Percentiles rank a stretch among this genome's conserved stretches.
Evolutionary conservation across 768 basidiomycete species (phyloP).

Genomic region (Tricholoma sp.): DNA sequence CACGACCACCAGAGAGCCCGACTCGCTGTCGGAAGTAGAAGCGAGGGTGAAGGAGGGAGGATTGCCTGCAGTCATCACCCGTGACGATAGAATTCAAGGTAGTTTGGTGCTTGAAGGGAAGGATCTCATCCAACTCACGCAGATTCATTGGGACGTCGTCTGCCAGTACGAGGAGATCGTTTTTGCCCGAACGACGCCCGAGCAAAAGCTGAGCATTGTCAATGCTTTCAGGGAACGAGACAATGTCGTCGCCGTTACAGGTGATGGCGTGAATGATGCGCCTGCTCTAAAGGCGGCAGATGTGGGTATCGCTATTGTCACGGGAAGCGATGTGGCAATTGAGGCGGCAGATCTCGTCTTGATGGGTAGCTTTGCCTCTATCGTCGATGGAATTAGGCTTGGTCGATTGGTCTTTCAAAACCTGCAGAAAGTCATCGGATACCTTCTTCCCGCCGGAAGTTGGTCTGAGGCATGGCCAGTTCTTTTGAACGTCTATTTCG

Average conservation of each 20-base stretch:
- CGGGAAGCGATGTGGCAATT: conserved; percentile 39
- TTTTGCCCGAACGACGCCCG: conserved; percentile 51
- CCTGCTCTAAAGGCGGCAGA: conserved; percentile 49
- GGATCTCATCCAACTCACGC: conserved; percentile 31
- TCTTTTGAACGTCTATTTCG: conserved; percentile 48
- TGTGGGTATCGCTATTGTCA: conserved; percentile 50
- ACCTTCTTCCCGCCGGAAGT: conserved; percentile 43
- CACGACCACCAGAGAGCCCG: conserved; percentile 24
- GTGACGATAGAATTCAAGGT: conserved; percentile 30
- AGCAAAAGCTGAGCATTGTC: conserved; percentile 56
- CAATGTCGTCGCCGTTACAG: conserved; percentile 47
- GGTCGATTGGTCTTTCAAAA: conserved; percentile 56
- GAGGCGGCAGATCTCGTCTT: conserved; percentile 47
- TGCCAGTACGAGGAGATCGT: conserved; percentile 39
- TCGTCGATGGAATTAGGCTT: conserved; percentile 51
- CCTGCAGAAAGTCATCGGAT: conserved; percentile 42
- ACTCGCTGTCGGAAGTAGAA: conserved; percentile 6
- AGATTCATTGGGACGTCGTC: conserved; percentile 35
- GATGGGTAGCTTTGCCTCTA: conserved; percentile 55
- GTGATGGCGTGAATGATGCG: conserved; percentile 55
- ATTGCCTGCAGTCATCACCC: conserved; percentile 3
- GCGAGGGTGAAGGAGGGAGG: conserved; percentile 7
- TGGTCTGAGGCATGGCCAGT: conserved; percentile 56
- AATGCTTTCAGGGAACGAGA: conserved; percentile 44
- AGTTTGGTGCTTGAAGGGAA: conserved; percentile 39